Evolutionary conservation across 169 alveolate genomes (phyloP), one percentile per base, ranked within the genome.

Genomic region (Miamiensis avidus): DNA sequence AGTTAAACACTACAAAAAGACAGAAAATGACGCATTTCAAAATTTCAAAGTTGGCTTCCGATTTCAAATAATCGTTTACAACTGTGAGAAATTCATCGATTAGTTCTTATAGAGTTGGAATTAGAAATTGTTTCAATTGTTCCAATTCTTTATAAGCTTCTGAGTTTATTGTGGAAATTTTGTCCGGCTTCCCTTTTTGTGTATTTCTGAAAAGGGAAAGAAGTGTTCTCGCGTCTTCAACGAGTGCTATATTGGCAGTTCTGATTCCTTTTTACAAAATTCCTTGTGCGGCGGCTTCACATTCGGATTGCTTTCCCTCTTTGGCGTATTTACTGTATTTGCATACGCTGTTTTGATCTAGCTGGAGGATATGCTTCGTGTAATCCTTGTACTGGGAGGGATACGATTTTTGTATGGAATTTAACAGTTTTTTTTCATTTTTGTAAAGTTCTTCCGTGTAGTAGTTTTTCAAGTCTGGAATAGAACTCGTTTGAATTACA

Each of bases 221-320:
- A 11, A 49, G 20, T 11, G 4, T 49, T 49, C 69, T 49, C 4
- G 65, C 73, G 69, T 82, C 69, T 31, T 76, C 33, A 33, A 69
- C 32, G 11, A 82, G 79, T 72, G 86, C 86, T 30, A 82, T 16
- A 82, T 82, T 73, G 26, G 86, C 69, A 26, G 86, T 82, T 82
- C 79, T 82, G n/a, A 82, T 31, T 69, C 86, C 86, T 65, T 69
- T 82, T 82, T 82, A 31, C 69, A 82, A 31, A 25, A 82, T 82
- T 4, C 86, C 86, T 69, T 65, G 69, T 31, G 69, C 4, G 32
- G 69, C 69, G 32, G n/a, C 33, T 25, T 34, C 33, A 72, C 86
- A 82, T 4, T 75, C 86, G n/a, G 34, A 1, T 82, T 65, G 33
- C 29, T 26, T 69, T n/a, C n/a, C n/a, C 1, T 82, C 81, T 65